Conservation (phyloP, 306 rosid genomes). For the Cucumis sativus region Cucumber_9930_V3 NC_026655.2:4533001-4533500, state of each 20-base stretch:
- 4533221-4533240: constrained; percentile 45
- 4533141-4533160: neutral
- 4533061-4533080: neutral
- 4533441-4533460: constrained; percentile 71
- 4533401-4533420: constrained; percentile 63
- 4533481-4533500: constrained; percentile 97
- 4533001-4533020: neutral
- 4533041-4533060: neutral
- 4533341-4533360: neutral
- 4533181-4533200: constrained; percentile 98
- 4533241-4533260: constrained; percentile 76
- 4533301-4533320: constrained; percentile 51
- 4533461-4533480: constrained; percentile 78
- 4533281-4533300: constrained; percentile 71
- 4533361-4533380: neutral
- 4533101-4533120: neutral
- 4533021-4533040: neutral
- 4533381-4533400: neutral
- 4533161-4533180: constrained; percentile 50
- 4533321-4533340: neutral
- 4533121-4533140: neutral
- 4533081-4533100: neutral
- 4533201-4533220: constrained; percentile 81
- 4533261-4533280: constrained; percentile 70
- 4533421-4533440: constrained; percentile 79